Evolutionary conservation across 495 filamentous ascomycete genomes (phyloP).

Genomic region (Chaetomidium leptoderma): DNA sequence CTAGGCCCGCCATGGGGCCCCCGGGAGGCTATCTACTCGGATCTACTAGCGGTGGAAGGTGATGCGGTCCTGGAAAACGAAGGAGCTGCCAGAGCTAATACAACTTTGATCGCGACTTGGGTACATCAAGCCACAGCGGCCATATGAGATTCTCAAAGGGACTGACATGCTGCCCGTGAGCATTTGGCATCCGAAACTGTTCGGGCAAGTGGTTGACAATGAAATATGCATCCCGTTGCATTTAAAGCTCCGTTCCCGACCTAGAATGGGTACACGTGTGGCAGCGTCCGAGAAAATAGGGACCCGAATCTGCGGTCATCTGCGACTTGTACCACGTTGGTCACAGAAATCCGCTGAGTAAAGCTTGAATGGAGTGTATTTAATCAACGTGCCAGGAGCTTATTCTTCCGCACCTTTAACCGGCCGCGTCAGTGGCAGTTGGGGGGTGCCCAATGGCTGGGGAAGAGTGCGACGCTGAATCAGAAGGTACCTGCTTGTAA

Average conservation of each 20-base stretch:
- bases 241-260: no score
- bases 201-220: no score
- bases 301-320: no score
- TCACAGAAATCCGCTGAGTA: neutral
- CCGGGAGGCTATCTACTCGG: slow-evolving; percentile 55
- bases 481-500: neutral
- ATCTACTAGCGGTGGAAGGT: slow-evolving; percentile 59
- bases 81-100: neutral
- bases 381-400: slow-evolving; percentile 1
- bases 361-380: slow-evolving; percentile 7
- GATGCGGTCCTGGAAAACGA: slow-evolving; percentile 55
- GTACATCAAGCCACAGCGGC: slow-evolving; percentile 60
- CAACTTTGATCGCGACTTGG: slow-evolving; percentile 51
- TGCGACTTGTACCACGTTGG: no score
- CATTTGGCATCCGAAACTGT: slow-evolving; percentile 20
- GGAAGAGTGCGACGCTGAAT: neutral
- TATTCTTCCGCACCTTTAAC: slow-evolving; percentile 7
- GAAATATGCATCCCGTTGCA: no score
- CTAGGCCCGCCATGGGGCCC: slow-evolving; percentile 65
- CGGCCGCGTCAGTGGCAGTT: slow-evolving; percentile 4
- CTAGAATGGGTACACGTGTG: no score
- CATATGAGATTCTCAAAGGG: slow-evolving; percentile 51
- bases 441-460: neutral
- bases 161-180: slow-evolving; percentile 30
- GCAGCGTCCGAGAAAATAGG: no score